phyloP scores from a whole-genome alignment of 1,139 yeast genomes.

The Lodderomyces theae region DNA sequence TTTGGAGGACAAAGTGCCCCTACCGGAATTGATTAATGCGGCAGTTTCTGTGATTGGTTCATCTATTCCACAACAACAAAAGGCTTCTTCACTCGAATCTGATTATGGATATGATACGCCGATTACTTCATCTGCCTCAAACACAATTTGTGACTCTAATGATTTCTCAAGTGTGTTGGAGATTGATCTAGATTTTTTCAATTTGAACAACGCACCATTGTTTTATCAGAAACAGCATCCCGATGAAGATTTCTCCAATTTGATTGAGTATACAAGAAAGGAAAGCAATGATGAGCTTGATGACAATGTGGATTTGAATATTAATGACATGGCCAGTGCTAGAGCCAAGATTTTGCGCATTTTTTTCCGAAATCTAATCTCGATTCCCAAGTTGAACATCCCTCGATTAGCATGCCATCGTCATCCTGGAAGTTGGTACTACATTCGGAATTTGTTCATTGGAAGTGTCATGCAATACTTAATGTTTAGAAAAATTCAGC shows the following conservation, averaged over 20 bases:
- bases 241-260: constrained; percentile 34
- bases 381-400: constrained; percentile 33
- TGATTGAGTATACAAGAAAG: constrained; percentile 19
- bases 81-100: background rate
- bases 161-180: constrained; percentile 15
- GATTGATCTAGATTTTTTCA: constrained; percentile 21
- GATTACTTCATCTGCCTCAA: constrained; percentile 5
- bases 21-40: constrained; percentile 26
- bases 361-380: constrained; percentile 26
- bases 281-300: constrained; percentile 15
- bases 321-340: constrained; percentile 20
- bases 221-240: constrained; percentile 28
- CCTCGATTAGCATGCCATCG: constrained; percentile 40
- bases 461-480: constrained; percentile 39
- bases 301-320: constrained; percentile 17
- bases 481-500: constrained; percentile 33
- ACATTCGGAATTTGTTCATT: constrained; percentile 38
- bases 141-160: constrained; percentile 2
- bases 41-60: constrained; percentile 17
- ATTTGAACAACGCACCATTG: constrained; percentile 29
- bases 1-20: constrained; percentile 30
- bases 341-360: constrained; percentile 23
- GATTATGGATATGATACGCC: constrained; percentile 7
- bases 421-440: constrained; percentile 46
- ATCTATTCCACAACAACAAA: background rate